These are phyloP conservation scores for Nissolia schottii DNA, from an alignment of 306 rosid genomes.

Conservation along the genomic window DNA sequence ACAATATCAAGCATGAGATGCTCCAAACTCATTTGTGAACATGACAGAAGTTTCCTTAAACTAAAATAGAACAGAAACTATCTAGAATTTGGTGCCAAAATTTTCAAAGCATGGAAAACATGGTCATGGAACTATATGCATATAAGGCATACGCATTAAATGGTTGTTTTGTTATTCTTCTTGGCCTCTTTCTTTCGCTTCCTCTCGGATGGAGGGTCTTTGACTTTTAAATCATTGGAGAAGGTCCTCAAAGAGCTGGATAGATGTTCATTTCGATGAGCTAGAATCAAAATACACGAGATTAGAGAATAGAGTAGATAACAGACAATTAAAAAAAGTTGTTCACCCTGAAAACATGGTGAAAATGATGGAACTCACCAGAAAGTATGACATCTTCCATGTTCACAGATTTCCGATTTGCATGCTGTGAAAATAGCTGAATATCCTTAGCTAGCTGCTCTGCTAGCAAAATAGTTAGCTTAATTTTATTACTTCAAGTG, in stretches of 20 bases:
- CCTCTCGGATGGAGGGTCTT: constrained; percentile 74
- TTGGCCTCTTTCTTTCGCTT: constrained; percentile 67
- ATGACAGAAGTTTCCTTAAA: no score
- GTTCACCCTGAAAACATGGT: neutral
- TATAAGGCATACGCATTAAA: neutral
- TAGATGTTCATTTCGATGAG: constrained; percentile 79
- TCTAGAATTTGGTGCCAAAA: neutral
- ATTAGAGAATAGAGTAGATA: neutral
- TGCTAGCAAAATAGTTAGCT: constrained; percentile 32
- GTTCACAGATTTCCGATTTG: constrained; percentile 72
- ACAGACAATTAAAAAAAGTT: neutral
- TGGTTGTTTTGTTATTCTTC: constrained; percentile 45
- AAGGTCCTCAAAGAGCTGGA: constrained; percentile 55
- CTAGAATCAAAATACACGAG: constrained; percentile 41
- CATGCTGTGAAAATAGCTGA: constrained; percentile 81
- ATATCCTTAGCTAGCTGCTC: constrained; percentile 82
- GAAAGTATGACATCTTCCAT: constrained; percentile 86
- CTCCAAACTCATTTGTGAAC: no score
- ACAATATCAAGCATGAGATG: no score
- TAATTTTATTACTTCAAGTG: neutral
- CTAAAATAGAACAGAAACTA: neutral
- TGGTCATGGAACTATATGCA: neutral
- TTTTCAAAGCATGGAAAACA: neutral
- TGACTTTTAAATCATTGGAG: constrained; percentile 62
- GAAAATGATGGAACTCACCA: constrained; percentile 42